These are phyloP conservation scores for Dioscorea zingiberensis DNA, from an alignment of 106 monocot genomes.

Conservation along the genomic window DNA sequence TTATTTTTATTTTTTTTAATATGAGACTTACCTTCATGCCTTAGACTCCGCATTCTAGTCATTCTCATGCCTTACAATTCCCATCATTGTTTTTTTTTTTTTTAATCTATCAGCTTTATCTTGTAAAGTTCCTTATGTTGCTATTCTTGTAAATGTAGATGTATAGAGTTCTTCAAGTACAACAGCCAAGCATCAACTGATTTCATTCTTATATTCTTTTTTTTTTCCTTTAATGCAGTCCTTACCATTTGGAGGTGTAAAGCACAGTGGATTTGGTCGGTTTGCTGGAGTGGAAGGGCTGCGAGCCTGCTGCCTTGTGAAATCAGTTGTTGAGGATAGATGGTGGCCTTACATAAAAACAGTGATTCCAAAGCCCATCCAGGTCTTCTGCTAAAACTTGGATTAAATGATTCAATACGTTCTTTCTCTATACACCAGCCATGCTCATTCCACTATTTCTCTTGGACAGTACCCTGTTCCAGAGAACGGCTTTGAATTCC, in stretches of 20 bases:
- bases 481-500: conserved; percentile 89
- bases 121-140: too few species aligned
- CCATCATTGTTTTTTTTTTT: too few species aligned
- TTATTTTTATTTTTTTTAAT: too few species aligned
- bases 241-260: conserved; percentile 97
- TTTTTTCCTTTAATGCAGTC: conserved; percentile 40
- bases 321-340: conserved; percentile 92
- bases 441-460: not conserved
- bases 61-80: too few species aligned
- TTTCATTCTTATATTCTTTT: not conserved
- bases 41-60: too few species aligned
- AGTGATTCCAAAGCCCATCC: conserved; percentile 82
- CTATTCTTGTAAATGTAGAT: too few species aligned
- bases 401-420: not conserved
- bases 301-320: conserved; percentile 94
- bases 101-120: too few species aligned
- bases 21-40: too few species aligned
- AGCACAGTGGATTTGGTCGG: conserved; percentile 97
- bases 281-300: conserved; percentile 97
- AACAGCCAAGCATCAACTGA: not conserved
- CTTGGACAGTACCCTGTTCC: conserved; percentile 80
- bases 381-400: conserved; percentile 22
- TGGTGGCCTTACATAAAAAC: conserved; percentile 97
- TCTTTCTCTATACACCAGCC: not conserved
- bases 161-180: too few species aligned